Percentiles rank a stretch among this genome's conserved stretches.
Conservation (phyloP, 768 basidiomycete genomes). For the Trametes coccinea region DNA sequence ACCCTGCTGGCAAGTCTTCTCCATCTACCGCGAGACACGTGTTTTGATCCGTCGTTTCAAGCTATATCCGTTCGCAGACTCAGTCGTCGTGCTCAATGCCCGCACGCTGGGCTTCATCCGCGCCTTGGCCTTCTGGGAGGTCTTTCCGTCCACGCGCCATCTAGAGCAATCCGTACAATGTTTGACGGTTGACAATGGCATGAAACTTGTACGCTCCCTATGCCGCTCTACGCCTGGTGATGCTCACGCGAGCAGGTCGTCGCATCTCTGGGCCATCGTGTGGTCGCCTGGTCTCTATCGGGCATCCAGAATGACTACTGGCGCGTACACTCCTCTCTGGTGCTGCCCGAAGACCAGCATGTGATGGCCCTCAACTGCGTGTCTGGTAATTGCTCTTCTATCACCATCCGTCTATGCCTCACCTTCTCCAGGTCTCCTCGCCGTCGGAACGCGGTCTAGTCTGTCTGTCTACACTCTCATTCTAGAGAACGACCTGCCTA, state of each 20-base stretch:
- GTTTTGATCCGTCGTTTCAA: conserved; percentile 30
- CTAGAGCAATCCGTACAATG: conserved; percentile 51
- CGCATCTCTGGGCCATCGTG: conserved; percentile 62
- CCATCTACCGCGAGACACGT: neutral
- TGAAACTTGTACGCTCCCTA: conserved; percentile 69
- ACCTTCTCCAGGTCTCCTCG: conserved; percentile 63
- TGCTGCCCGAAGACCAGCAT: conserved; percentile 53
- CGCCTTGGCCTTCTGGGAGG: conserved; percentile 78
- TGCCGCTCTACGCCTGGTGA: neutral
- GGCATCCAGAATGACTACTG: conserved; percentile 62
- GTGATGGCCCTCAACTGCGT: conserved; percentile 71
- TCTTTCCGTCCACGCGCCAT: conserved; percentile 62
- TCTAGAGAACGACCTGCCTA: conserved; percentile 79
- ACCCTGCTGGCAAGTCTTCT: conserved; percentile 57
- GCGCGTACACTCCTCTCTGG: conserved; percentile 80
- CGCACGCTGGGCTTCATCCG: conserved; percentile 61
- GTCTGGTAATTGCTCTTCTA: conserved; percentile 51
- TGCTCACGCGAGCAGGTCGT: conserved; percentile 53
- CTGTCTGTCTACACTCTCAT: conserved; percentile 77
- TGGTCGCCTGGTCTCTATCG: conserved; percentile 82
- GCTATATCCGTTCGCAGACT: conserved; percentile 74
- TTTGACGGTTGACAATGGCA: conserved; percentile 71
- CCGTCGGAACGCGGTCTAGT: conserved; percentile 59
- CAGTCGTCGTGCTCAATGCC: conserved; percentile 73
- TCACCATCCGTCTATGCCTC: conserved; percentile 26